phyloP scores from a whole-genome alignment of 2,329 filamentous ascomycete genomes.

The Aureobasidium musti region DNA sequence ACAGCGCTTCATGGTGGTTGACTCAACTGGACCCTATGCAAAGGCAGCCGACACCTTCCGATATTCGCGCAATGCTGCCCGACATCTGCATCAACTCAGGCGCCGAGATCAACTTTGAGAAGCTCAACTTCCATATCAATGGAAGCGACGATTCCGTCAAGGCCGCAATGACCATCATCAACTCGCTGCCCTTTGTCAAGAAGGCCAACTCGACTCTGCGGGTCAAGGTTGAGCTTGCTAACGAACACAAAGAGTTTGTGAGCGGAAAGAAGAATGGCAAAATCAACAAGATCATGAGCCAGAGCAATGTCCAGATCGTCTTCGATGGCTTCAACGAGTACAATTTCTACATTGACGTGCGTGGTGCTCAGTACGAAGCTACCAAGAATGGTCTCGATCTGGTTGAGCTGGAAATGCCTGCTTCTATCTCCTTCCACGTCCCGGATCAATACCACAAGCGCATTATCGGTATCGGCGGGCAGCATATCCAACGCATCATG shows the following conservation, averaged over 20 bases:
- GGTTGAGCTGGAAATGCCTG: slow-evolving; percentile 98
- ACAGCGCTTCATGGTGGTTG: slow-evolving; percentile 95
- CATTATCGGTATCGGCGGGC: slow-evolving; percentile 96
- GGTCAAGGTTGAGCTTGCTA: slow-evolving; percentile 97
- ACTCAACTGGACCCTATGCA: slow-evolving; percentile 70
- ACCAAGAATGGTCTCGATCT: slow-evolving; percentile 90
- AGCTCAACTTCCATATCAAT: slow-evolving; percentile 88
- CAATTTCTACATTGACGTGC: slow-evolving; percentile 99
- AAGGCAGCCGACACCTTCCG: slow-evolving; percentile 62
- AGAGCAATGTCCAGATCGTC: slow-evolving; percentile 98
- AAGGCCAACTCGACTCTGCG: slow-evolving; percentile 89
- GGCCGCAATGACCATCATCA: slow-evolving; percentile 89
- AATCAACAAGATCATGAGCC: slow-evolving; percentile 99
- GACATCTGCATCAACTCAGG: slow-evolving; percentile 97
- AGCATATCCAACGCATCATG: slow-evolving; percentile 99
- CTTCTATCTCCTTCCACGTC: slow-evolving; percentile 98
- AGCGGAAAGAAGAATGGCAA: slow-evolving; percentile 99
- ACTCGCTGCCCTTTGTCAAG: slow-evolving; percentile 84
- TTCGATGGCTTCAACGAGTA: slow-evolving; percentile 99
- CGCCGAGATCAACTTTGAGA: slow-evolving; percentile 92
- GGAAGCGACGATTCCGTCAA: slow-evolving; percentile 97
- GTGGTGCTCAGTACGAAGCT: slow-evolving; percentile 86
- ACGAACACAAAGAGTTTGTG: slow-evolving; percentile 99
- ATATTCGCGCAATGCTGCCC: slow-evolving; percentile 86
- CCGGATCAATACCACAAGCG: slow-evolving; percentile 99